Conservation (phyloP, 2,329 filamentous ascomycete species). For the Fusarium keratoplasticum region DNA sequence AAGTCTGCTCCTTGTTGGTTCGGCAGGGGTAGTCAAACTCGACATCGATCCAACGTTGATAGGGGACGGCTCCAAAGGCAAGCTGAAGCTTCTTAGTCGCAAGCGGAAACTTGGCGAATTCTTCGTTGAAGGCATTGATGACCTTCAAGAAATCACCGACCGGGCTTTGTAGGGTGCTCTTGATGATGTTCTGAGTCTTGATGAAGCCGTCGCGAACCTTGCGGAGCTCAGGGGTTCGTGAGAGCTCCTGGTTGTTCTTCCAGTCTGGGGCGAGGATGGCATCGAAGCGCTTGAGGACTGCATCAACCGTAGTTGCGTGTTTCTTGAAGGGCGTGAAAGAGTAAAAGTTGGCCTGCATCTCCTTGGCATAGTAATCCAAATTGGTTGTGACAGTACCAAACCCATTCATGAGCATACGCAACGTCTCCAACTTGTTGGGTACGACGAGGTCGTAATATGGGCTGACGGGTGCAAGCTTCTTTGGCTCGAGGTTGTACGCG, state of each 20-base stretch:
- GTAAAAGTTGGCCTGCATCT: constrained; percentile 13
- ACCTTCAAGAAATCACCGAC: constrained; percentile 3
- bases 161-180: constrained; percentile 1
- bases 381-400: constrained; percentile 14
- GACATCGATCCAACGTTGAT: constrained; percentile 26
- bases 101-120: constrained; percentile 23
- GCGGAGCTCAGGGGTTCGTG: constrained; percentile 14
- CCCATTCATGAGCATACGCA: constrained; percentile 21
- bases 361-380: constrained; percentile 15
- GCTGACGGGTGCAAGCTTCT: not conserved
- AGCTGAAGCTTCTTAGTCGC: constrained; percentile 24
- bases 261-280: constrained; percentile 23
- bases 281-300: constrained; percentile 7
- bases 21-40: constrained; percentile 32
- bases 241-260: constrained; percentile 30
- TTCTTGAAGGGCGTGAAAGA: constrained; percentile 22
- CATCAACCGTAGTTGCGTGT: not conserved
- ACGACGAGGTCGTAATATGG: not conserved
- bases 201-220: constrained; percentile 30
- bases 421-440: not conserved
- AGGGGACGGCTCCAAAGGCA: constrained; percentile 12
- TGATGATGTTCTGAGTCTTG: constrained; percentile 12
- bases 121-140: constrained; percentile 14
- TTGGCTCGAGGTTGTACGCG: not conserved
- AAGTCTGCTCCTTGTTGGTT: constrained; percentile 16